phyloP scores from a whole-genome alignment of 2,329 filamentous ascomycete species.

The Exophiala viscosa region DNA sequence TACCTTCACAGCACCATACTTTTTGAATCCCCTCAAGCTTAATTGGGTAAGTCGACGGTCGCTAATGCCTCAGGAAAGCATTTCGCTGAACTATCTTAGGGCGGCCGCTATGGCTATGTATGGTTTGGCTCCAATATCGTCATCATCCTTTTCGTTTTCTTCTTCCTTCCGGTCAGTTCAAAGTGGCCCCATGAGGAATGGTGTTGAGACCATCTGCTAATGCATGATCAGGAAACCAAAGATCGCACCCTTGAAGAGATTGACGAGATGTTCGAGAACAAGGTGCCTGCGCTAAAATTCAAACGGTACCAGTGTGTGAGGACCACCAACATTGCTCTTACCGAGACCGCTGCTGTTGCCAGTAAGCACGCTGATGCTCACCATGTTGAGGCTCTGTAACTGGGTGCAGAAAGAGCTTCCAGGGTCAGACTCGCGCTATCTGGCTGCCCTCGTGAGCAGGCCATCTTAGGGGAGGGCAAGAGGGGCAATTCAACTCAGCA shows the following conservation, averaged over 20 bases:
- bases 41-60: slow-evolving; percentile 53
- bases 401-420: no score
- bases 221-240: slow-evolving; percentile 40
- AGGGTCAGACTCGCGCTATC: no score
- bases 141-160: slow-evolving; percentile 3
- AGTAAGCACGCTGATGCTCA: no score
- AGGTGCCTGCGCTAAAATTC: neutral
- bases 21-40: slow-evolving; percentile 53
- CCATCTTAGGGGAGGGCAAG: no score
- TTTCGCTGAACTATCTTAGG: slow-evolving; percentile 30
- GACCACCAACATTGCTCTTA: no score
- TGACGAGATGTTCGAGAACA: slow-evolving; percentile 48
- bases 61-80: no score
- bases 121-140: slow-evolving; percentile 37
- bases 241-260: slow-evolving; percentile 53
- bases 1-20: slow-evolving; percentile 58
- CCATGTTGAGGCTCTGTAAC: no score
- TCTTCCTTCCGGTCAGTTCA: slow-evolving; percentile 42
- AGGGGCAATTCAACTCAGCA: no score
- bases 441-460: no score
- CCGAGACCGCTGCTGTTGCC: no score
- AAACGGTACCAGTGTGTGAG: neutral
- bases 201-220: no score
- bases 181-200: no score
- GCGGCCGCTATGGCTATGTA: slow-evolving; percentile 56